These are phyloP conservation scores for Mortierella sp. DNA, from an alignment of 371 early-diverging fungal species.

Conservation along the genomic window DNA sequence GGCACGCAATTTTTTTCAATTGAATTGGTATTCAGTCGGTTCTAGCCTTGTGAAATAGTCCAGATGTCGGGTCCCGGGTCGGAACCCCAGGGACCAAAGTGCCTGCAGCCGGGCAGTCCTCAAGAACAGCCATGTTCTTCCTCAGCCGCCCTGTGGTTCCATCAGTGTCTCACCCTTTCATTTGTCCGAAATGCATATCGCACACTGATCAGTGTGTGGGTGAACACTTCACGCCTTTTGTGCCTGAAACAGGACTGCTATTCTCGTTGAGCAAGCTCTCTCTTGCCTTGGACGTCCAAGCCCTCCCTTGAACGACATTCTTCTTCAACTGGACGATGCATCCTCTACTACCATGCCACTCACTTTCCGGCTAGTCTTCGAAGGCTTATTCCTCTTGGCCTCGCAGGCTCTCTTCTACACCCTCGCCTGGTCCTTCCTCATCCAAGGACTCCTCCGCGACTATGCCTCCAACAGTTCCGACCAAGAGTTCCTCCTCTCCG, in stretches of 20 bases:
- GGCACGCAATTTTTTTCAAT: not conserved
- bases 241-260: constrained; percentile 1
- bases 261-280: not conserved
- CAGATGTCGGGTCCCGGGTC: not conserved
- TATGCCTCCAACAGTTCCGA: constrained; percentile 63
- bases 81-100: not conserved
- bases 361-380: constrained; percentile 50
- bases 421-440: constrained; percentile 67
- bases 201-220: too few relatives aligned
- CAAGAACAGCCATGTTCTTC: not conserved
- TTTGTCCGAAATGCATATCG: not conserved
- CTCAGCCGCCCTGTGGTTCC: not conserved
- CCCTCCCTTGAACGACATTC: not conserved
- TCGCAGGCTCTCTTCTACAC: constrained; percentile 65
- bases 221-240: too few relatives aligned
- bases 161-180: not conserved
- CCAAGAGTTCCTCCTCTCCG: constrained; percentile 47
- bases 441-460: constrained; percentile 65
- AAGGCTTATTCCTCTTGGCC: constrained; percentile 59
- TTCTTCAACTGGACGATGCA: not conserved
- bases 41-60: not conserved
- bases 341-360: constrained; percentile 29
- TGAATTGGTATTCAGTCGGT: not conserved
- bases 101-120: not conserved
- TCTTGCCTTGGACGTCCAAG: not conserved